Percentiles rank a stretch among this genome's conserved stretches.
These are phyloP conservation scores for Anthracocystis walkeri DNA, from an alignment of 1,284 basidiomycete genomes.

Conservation along the genomic window DNA sequence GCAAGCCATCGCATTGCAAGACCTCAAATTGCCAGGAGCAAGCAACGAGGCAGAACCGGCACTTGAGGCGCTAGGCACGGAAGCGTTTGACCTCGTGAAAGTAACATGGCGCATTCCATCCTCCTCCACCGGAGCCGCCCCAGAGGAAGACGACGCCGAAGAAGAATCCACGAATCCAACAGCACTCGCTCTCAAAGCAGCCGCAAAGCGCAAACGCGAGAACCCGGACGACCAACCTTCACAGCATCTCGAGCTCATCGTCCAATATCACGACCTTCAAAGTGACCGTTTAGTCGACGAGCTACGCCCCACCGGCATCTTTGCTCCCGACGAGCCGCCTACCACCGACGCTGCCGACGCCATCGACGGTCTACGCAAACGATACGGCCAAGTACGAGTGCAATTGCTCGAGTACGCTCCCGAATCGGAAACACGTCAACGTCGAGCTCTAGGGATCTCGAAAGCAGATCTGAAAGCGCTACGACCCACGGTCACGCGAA, in stretches of 20 bases:
- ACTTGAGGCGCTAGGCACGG: slow-evolving; percentile 40
- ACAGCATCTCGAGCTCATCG: slow-evolving; percentile 35
- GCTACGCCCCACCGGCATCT: slow-evolving; percentile 21
- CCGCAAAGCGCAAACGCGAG: slow-evolving; percentile 27
- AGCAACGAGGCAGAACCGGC: neutral
- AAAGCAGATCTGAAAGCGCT: slow-evolving; percentile 38
- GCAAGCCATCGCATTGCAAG: slow-evolving; percentile 43
- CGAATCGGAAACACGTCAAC: slow-evolving; percentile 32
- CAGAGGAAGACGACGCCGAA: neutral
- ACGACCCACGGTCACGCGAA: slow-evolving; percentile 13
- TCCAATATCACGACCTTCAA: slow-evolving; percentile 46
- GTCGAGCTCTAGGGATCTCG: slow-evolving; percentile 32
- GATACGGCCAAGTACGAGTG: slow-evolving; percentile 33
- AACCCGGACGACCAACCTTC: slow-evolving; percentile 25
- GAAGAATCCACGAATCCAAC: slow-evolving; percentile 21
- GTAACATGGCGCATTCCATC: slow-evolving; percentile 48
- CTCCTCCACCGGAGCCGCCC: neutral
- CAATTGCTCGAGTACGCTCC: slow-evolving; percentile 44
- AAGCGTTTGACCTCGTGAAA: slow-evolving; percentile 48
- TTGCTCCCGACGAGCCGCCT: slow-evolving; percentile 1
- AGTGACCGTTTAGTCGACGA: slow-evolving; percentile 45
- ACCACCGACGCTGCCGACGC: slow-evolving; percentile 9
- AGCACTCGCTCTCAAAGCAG: slow-evolving; percentile 14
- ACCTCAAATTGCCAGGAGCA: slow-evolving; percentile 21
- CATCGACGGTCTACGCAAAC: slow-evolving; percentile 22